phyloP scores from a whole-genome alignment of 352 stramenopile genomes.

The Phytophthora cactorum region DNA sequence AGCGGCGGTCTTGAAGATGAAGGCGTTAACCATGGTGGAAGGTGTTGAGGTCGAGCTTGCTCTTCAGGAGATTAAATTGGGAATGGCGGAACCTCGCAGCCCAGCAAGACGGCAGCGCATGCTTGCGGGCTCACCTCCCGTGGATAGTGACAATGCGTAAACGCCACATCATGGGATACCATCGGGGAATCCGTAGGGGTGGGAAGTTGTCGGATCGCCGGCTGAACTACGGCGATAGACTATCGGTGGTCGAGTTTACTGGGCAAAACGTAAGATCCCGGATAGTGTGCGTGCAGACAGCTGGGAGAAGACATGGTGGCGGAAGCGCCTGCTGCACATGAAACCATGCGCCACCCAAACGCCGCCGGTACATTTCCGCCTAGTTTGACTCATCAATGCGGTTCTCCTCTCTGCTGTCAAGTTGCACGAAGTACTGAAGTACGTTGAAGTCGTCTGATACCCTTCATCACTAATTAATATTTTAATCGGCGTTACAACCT shows the following conservation, averaged over 20 bases:
- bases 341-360: slow-evolving; percentile 14
- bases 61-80: slow-evolving; percentile 22
- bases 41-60: slow-evolving; percentile 17
- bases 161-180: slow-evolving; percentile 28
- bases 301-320: slow-evolving; percentile 23
- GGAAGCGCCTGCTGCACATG: slow-evolving; percentile 9
- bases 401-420: background rate
- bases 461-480: slow-evolving; percentile 13
- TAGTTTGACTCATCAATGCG: slow-evolving; percentile 20
- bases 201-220: slow-evolving; percentile 27
- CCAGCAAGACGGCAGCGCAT: background rate
- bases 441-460: slow-evolving; percentile 11
- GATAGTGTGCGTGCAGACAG: slow-evolving; percentile 14
- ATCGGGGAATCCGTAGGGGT: slow-evolving; percentile 24
- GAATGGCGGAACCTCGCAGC: slow-evolving; percentile 12
- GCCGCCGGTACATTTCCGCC: slow-evolving; percentile 8
- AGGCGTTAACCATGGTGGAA: slow-evolving; percentile 20
- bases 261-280: slow-evolving; percentile 1
- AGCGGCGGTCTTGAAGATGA: slow-evolving; percentile 27
- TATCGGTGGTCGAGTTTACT: slow-evolving; percentile 13
- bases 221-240: slow-evolving; percentile 11
- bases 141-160: slow-evolving; percentile 20
- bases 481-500: slow-evolving; percentile 14
- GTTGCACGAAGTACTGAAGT: background rate
- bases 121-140: background rate